These are phyloP conservation scores for Penicillium desertorum DNA, from an alignment of 495 filamentous ascomycete genomes.

Conservation along the genomic window DNA sequence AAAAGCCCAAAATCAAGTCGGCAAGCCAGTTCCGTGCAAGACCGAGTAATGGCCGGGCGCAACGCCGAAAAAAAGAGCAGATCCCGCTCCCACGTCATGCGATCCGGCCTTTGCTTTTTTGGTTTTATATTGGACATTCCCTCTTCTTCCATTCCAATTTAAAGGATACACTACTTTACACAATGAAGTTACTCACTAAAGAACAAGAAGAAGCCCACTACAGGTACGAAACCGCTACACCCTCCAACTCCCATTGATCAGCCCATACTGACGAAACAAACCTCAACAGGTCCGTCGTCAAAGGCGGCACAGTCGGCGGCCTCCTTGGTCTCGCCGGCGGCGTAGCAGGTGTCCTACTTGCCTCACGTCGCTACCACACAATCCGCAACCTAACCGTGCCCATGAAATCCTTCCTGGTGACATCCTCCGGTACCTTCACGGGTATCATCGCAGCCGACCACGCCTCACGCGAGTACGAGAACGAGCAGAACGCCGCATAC, in stretches of 20 bases:
- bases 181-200: conserved; percentile 92
- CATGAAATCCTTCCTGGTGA: conserved; percentile 87
- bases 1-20: background rate
- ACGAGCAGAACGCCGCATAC: conserved; percentile 60
- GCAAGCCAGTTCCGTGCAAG: conserved; percentile 6
- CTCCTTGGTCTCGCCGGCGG: conserved; percentile 63
- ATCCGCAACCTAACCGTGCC: conserved; percentile 81
- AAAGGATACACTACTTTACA: conserved; percentile 24
- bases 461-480: conserved; percentile 71
- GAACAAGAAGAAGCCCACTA: conserved; percentile 79
- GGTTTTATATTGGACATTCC: conserved; percentile 16
- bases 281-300: conserved; percentile 61
- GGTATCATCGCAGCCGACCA: conserved; percentile 86
- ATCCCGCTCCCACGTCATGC: conserved; percentile 34
- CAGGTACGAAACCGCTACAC: conserved; percentile 40
- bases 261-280: conserved; percentile 22
- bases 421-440: conserved; percentile 76
- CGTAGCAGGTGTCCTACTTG: conserved; percentile 59
- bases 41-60: conserved; percentile 26
- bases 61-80: conserved; percentile 21
- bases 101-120: conserved; percentile 33
- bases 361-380: conserved; percentile 62
- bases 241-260: conserved; percentile 3
- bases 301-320: conserved; percentile 74
- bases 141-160: background rate